These are phyloP conservation scores for Globisporangium recalcitrans DNA, from an alignment of 352 stramenopile genomes.

Conservation along the genomic window DNA sequence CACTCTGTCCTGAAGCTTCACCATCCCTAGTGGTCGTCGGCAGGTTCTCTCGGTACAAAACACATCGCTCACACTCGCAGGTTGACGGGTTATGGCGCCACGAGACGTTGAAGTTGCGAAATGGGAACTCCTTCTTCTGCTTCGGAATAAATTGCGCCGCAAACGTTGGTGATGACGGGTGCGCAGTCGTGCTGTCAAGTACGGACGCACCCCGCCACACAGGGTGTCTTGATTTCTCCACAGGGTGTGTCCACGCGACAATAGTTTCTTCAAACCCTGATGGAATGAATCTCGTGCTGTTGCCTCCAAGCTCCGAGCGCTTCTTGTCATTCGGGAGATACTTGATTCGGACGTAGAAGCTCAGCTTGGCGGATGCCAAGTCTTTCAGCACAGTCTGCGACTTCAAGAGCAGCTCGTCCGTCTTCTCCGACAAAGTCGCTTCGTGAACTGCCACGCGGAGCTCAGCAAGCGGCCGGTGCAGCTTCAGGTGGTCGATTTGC, in stretches of 20 bases:
- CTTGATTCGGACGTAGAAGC: conserved; percentile 70
- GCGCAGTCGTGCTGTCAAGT: conserved; percentile 5
- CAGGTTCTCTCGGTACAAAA: conserved; percentile 19
- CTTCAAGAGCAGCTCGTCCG: conserved; percentile 47
- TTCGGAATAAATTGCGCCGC: conserved; percentile 31
- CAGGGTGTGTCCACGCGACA: conserved; percentile 67
- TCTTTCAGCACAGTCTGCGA: conserved; percentile 64
- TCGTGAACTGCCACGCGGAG: conserved; percentile 73
- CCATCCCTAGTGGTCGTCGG: conserved; percentile 5
- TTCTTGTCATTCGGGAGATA: conserved; percentile 78
- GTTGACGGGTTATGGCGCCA: conserved; percentile 52
- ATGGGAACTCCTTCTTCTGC: conserved; percentile 55
- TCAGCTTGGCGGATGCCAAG: conserved; percentile 49
- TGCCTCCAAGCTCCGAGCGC: conserved; percentile 25
- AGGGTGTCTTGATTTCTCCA: conserved; percentile 51
- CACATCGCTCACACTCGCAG: conserved; percentile 54
- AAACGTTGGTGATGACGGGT: conserved; percentile 20
- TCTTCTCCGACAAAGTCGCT: conserved; percentile 47
- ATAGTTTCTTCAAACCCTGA: conserved; percentile 60
- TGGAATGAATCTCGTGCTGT: conserved; percentile 54
- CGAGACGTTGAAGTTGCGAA: conserved; percentile 76
- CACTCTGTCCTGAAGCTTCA: not conserved
- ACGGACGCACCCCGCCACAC: conserved; percentile 26
- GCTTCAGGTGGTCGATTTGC: conserved; percentile 62
- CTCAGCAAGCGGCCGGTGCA: conserved; percentile 69